Evolutionary conservation across 805 yeast genomes (phyloP).

Genomic region (Candida peoriensis): DNA sequence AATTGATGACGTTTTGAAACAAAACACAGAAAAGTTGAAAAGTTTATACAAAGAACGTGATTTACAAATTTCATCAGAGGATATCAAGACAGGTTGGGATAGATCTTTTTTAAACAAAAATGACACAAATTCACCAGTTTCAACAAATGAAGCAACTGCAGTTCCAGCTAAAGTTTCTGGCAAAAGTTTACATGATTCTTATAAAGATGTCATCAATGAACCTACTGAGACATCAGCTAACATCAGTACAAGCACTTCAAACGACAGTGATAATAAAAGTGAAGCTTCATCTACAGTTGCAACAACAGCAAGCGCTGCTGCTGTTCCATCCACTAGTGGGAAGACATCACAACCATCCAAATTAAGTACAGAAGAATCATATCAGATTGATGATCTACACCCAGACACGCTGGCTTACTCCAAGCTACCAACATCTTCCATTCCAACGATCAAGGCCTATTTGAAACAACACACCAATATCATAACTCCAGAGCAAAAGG

Average conservation of each 20-base stretch:
- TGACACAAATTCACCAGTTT: slow-evolving; percentile 15
- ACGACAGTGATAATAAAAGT: neutral
- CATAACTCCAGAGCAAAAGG: slow-evolving; percentile 80
- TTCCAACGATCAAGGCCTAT: slow-evolving; percentile 45
- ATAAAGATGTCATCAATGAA: neutral
- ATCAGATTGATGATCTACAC: slow-evolving; percentile 10
- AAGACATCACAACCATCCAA: neutral
- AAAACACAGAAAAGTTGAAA: slow-evolving; percentile 61
- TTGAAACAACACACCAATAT: slow-evolving; percentile 56
- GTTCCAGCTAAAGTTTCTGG: slow-evolving; percentile 18
- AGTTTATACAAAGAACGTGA: slow-evolving; percentile 67
- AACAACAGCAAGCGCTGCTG: slow-evolving; percentile 12
- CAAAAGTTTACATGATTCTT: no score
- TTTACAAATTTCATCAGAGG: slow-evolving; percentile 80
- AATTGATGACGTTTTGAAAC: slow-evolving; percentile 59
- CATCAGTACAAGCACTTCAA: neutral
- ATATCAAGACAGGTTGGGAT: slow-evolving; percentile 88
- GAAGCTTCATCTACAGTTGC: neutral
- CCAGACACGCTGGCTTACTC: slow-evolving; percentile 42
- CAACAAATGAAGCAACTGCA: slow-evolving; percentile 11
- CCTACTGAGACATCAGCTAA: neutral
- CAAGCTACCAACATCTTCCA: slow-evolving; percentile 43
- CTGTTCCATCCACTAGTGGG: neutral
- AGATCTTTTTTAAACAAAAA: slow-evolving; percentile 70
- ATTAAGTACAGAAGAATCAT: no score